Base-by-base conservation (phyloP, 2,329 filamentous ascomycete species). In the Pyrenochaeta sp. region DNA sequence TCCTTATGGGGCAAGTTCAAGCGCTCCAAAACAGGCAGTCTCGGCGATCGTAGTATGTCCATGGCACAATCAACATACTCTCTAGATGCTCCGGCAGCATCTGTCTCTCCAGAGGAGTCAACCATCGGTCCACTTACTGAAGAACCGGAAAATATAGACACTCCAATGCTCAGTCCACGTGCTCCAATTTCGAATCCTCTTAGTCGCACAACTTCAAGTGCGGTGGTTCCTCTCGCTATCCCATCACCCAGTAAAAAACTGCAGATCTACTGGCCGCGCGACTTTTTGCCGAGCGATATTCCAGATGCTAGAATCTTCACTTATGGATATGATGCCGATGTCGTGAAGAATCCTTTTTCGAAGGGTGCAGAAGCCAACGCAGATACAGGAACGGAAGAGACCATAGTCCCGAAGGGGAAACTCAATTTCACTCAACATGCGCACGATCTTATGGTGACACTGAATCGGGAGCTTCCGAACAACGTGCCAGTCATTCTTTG, bases 291-390 rank as follows among this genome's bases (percentile, higher is more conserved):
- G n/a, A 20, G 49, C 36, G 51, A 54, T 46, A 42, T 58, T n/a
- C 54, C 54, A 9, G 15, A 31, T 27, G 51, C 51, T 23, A 35
- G 45, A 5, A 58, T 58, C 17, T 42, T 47, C 20, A 54, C 54
- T 9, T 58, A 46, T 45, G 54, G 54, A 3, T 56, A 56, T 32
- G 54, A 56, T 33, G 49, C 54, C 7, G 43, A 51, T 29, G 36
- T 56, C 9, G 27, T 45, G 17, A 68, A 27, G 18, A 23, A 11
- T 23, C 23, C 39, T 41, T 35, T 35, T 35, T 4, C 32, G 12
- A 35, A 12, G 15, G 32, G 15, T 11, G 14, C 12, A 14, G 32
- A 35, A 14, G 32, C 32, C 4, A 17, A 35, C 14, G 14, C 32
- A n/a, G 32, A 35, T 5, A 17, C 32, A 5, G 32, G 32, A 17